Percentiles rank a stretch among this genome's conserved stretches.
Evolutionary conservation across 176 grass and related monocot species (phyloP).

Genomic region (Rhynchospora pubera): DNA sequence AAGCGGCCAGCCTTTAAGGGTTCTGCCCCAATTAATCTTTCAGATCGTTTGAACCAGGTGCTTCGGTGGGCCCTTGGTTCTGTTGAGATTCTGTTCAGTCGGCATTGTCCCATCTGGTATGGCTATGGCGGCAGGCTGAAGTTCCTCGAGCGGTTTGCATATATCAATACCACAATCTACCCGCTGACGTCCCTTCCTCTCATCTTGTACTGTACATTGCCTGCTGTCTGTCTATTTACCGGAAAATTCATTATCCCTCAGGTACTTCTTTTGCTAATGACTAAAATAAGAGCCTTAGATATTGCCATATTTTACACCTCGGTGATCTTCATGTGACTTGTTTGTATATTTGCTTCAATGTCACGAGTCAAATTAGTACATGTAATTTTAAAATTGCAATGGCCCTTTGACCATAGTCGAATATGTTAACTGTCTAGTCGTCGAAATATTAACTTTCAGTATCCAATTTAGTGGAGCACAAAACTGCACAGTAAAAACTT

Average conservation of each 20-base stretch:
- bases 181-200: slow-evolving; percentile 74
- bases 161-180: slow-evolving; percentile 86
- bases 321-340: background rate
- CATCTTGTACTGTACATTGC: slow-evolving; percentile 72
- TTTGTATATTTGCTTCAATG: background rate
- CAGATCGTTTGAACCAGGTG: slow-evolving; percentile 89
- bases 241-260: slow-evolving; percentile 88
- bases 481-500: background rate
- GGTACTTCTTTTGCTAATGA: slow-evolving; percentile 31
- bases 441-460: background rate
- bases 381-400: background rate
- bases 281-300: background rate
- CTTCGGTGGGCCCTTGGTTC: slow-evolving; percentile 89
- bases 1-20: slow-evolving; percentile 76
- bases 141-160: slow-evolving; percentile 85
- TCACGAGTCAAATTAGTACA: background rate
- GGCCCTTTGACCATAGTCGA: background rate
- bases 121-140: slow-evolving; percentile 75
- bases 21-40: slow-evolving; percentile 86
- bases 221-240: slow-evolving; percentile 76
- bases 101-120: slow-evolving; percentile 93
- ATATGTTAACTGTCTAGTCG: background rate
- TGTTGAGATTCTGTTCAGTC: slow-evolving; percentile 84
- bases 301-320: background rate
- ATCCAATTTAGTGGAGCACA: background rate